Evolutionary conservation across 1,139 yeast species (phyloP).

Genomic region (Kodamaea derodonti): DNA sequence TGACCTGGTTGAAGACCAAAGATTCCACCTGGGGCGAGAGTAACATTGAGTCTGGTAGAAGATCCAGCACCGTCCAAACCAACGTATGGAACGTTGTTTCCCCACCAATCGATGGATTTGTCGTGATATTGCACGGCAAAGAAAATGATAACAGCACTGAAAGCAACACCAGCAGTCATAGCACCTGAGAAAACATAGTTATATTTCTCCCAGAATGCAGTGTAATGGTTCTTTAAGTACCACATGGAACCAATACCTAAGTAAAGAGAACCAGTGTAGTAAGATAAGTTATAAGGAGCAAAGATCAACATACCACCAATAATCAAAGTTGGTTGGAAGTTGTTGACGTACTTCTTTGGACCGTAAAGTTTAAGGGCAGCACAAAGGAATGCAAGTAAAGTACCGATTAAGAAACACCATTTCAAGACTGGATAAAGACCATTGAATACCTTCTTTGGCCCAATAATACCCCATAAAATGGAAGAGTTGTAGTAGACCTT

Average conservation of each 20-base stretch:
- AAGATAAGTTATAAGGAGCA: conserved; percentile 16
- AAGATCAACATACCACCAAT: conserved; percentile 15
- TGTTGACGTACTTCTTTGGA: conserved; percentile 11
- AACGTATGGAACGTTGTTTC: conserved; percentile 12
- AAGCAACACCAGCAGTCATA: conserved; percentile 18
- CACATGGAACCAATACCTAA: conserved; percentile 15
- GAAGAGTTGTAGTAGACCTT: conserved; percentile 51
- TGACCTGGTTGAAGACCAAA: conserved; percentile 15
- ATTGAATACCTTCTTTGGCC: conserved; percentile 48
- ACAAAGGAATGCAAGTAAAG: conserved; percentile 25
- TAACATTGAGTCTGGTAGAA: conserved; percentile 9
- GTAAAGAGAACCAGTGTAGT: conserved; percentile 15
- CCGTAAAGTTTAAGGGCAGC: conserved; percentile 21
- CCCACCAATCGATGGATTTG: conserved; percentile 18
- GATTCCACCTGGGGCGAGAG: conserved; percentile 16
- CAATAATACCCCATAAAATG: conserved; percentile 65
- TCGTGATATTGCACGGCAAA: conserved; percentile 18
- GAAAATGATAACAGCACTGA: conserved; percentile 16
- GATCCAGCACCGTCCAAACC: conserved; percentile 13
- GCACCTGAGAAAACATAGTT: conserved; percentile 17
- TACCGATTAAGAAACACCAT: conserved; percentile 52
- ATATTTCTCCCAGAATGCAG: conserved; percentile 19
- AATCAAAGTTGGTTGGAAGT: conserved; percentile 18
- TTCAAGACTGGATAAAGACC: conserved; percentile 46
- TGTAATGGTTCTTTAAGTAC: conserved; percentile 13